Evolutionary conservation across 2,329 filamentous ascomycete genomes (phyloP), one percentile per base, ranked within the genome.

Genomic region (Didymella arachidicola): DNA sequence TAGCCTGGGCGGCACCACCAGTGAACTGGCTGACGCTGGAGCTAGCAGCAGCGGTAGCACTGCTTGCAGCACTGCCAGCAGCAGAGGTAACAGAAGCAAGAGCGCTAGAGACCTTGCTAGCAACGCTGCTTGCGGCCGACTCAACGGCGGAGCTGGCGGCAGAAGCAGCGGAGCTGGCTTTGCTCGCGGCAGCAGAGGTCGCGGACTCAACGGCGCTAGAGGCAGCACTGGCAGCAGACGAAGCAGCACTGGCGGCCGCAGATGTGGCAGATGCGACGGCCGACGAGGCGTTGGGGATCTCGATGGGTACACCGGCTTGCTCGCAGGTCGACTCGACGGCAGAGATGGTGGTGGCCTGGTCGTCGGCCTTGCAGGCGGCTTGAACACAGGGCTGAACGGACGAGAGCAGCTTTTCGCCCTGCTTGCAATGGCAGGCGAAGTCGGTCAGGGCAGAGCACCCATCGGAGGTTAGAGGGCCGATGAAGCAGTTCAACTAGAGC

Each of bases 331-430:
- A 54, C 58, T 71, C 57, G 45, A 77, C 72, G 19, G 67, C 71
- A 7, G 59, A 38, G 58, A 75, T 69, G 61, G 71, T 67, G 26
- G 63, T 53, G 43, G 59, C 68, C 63, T 79, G 77, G 61, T 81
- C 80, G 0, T 65, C 59, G 18, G 70, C 39, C 7, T 62, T 62
- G 71, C 82, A 83, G 19, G 75, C 74, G 34, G 71, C 67, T 68
- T 81, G 52, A 27, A 83, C 80, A 59, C 82, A 84, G 42, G 82
- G 82, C 56, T 77, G 77, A 58, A 83, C 76, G 43, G 69, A 54
- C 42, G 63, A 53, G 45, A 81, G 68, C 43, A 83, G 77, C 30
- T 62, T n/a, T 34, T 74, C 67, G 41, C 79, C 72, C 71, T 81
- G 79, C 67, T 78, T 67, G 74, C 81, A 83, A 72, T 69, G 67